Evolutionary conservation across 73 alveolate species (phyloP).

Genomic region (Paramecium caudatum): DNA sequence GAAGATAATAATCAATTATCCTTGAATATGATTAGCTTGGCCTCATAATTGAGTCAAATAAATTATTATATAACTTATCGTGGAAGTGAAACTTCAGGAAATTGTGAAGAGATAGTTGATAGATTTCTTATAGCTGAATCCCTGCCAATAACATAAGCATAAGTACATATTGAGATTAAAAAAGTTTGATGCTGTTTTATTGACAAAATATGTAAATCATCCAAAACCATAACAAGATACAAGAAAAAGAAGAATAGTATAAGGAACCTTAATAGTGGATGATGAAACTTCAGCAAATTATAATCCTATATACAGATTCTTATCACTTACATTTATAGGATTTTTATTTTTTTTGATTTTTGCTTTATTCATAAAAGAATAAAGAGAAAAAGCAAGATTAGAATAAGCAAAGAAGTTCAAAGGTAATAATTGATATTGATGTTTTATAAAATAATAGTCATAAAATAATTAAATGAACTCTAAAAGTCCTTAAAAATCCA

Average conservation of each 20-base stretch:
- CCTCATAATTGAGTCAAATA: background rate
- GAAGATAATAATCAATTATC: slow-evolving; percentile 35
- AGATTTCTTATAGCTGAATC: slow-evolving; percentile 36
- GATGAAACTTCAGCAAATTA: slow-evolving; percentile 60
- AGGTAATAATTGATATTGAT: background rate
- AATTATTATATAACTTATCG: slow-evolving; percentile 39
- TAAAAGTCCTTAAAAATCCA: background rate
- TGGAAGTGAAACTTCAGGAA: background rate
- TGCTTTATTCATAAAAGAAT: slow-evolving; percentile 23
- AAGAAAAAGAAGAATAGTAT: slow-evolving; percentile 1
- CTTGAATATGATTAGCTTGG: slow-evolving; percentile 21
- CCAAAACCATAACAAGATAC: slow-evolving; percentile 9
- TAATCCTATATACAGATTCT: slow-evolving; percentile 26
- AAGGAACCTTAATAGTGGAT: slow-evolving; percentile 20
- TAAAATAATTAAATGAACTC: too few relatives aligned
- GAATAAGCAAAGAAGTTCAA: slow-evolving; percentile 26
- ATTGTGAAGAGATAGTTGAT: slow-evolving; percentile 22
- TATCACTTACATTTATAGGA: slow-evolving; percentile 31
- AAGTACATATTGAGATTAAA: background rate
- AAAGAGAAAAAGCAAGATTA: slow-evolving; percentile 12
- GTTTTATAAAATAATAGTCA: too few relatives aligned
- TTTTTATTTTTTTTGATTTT: slow-evolving; percentile 30
- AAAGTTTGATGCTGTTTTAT: background rate
- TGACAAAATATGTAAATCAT: background rate
- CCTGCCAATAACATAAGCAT: background rate